Base-by-base conservation (phyloP, 1,284 basidiomycete genomes). In the Ustilago tritici region DNA sequence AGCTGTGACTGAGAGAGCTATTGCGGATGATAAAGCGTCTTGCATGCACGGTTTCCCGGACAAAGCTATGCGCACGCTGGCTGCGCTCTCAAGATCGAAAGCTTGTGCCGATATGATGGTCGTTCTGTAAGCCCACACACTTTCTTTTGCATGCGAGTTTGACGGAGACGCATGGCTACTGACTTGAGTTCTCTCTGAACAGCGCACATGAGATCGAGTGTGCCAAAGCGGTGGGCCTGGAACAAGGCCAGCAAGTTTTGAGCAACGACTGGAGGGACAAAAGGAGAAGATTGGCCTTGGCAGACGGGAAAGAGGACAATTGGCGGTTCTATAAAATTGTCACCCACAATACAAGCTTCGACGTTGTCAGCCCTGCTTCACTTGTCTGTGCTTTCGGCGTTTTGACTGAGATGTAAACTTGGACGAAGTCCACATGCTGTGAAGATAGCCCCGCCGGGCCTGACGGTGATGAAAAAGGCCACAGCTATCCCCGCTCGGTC, bases 21-120 rank as follows among this genome's bases (percentile, higher is more conserved):
- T 61, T 19, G 7, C 54, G 2, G 23, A 50, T 5, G 69, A 66
- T 19, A 56, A 50, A 1, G 59, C 15, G 7, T 47, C 38, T 8
- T 71, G 69, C 52, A 71, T 66, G 69, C 69, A 71, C 41, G 60
- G 55, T 12, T 65, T 66, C 15, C 69, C 64, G 4, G 60, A 61
- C 31, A 62, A 65, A 38, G 55, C 60, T 1, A 65, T 64, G 59
- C 54, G 43, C 3, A 66, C 69, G 17, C 40, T 66, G 9, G 57
- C 55, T 2, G 54, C 64, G 4, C 53, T 71, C 3, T 49, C 63
- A 10, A 55, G 69, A 3, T 32, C 63, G 41, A 60, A 71, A 36
- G 56, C 60, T 49, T 65, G 60, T 35, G 17, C 52, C 14, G 64
- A 66, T 56, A 60, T 71, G 34, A 71, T 71, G 63, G 69, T 71